Evolutionary conservation across 2,329 filamentous ascomycete species (phyloP), one percentile per base, ranked within the genome.

Genomic region (Curvularia lunata): DNA sequence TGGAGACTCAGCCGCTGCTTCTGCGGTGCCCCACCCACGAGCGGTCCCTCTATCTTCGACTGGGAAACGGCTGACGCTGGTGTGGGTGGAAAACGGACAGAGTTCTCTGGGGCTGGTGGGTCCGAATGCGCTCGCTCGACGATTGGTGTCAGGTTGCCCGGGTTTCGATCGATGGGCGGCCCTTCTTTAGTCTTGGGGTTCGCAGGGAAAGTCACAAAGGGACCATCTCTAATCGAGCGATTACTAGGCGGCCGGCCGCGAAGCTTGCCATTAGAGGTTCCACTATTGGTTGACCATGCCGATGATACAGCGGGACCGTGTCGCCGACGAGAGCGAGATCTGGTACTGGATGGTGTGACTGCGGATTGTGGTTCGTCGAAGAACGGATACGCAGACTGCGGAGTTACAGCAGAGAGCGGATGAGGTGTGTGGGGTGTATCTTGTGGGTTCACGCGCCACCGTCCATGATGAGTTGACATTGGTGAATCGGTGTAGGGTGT

Each of bases 281-380:
- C 81, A 16, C 85, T 85, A 57, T 84, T 86, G 62, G 86, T 86
- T 54, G 89, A 87, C 93, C 93, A 97, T 0, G 93, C 93, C 9
- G 92, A 97, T 0, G 92, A 97, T 0, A 97, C 91, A 6, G 91
- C 92, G 0, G 92, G 90, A 0, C 92, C 92, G 73, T 96, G 90
- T 4, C 91, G 85, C 54, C 88, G 82, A 53, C 84, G 76, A 5
- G 81, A 76, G 57, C 84, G 76, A 61, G 83, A 88, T 34, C 76
- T 75, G 12, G 77, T 70, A 46, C 74, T 74, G 51, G 84, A 86
- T 1, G 89, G 87, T 4, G 88, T 90, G n/a, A 91, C 81, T 3
- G 91, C 90, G 0, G 91, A 92, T 48, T 84, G 87, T 9, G 91
- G 89, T 62, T 91, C 89, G 46, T 83, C 79, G 54, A 81, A 80